Percentiles rank a stretch among this genome's conserved stretches.
These are phyloP conservation scores for Paecilomyces sp. DNA, from an alignment of 2,329 filamentous ascomycete species.

Conservation along the genomic window DNA sequence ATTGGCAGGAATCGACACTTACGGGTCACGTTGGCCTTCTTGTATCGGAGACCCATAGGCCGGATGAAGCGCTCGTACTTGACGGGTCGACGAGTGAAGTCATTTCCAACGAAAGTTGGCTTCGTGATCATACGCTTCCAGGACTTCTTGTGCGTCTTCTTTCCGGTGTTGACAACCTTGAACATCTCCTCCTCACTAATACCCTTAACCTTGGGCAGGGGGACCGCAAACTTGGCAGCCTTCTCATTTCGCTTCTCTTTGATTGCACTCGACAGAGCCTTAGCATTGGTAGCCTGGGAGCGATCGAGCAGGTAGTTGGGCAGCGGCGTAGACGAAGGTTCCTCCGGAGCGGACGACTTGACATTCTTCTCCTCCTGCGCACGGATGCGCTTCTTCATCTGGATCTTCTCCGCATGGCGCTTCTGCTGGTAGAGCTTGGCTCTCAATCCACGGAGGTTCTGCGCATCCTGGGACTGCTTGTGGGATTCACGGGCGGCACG, in stretches of 20 bases:
- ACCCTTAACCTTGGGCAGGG: conserved; percentile 86
- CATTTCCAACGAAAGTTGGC: conserved; percentile 81
- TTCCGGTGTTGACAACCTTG: conserved; percentile 90
- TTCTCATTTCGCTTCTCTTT: conserved; percentile 95
- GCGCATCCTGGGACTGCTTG: conserved; percentile 79
- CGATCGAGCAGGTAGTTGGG: conserved; percentile 92
- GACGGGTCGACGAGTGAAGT: conserved; percentile 83
- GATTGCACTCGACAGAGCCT: conserved; percentile 75
- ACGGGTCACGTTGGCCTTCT: conserved; percentile 62
- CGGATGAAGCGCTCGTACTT: conserved; percentile 67
- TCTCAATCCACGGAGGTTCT: conserved; percentile 83
- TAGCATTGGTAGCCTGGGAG: conserved; percentile 58
- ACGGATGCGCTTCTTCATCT: conserved; percentile 92
- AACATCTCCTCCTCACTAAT: conserved; percentile 98
- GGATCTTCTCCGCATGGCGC: conserved; percentile 94
- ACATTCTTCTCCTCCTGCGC: conserved; percentile 94
- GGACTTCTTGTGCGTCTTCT: conserved; percentile 83
- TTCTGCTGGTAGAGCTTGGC: conserved; percentile 93
- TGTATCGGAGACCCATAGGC: conserved; percentile 72
- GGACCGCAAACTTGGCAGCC: conserved; percentile 86
- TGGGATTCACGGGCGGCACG: conserved; percentile 80
- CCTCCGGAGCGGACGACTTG: conserved; percentile 71
- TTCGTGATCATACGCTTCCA: conserved; percentile 64
- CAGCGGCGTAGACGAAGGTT: conserved; percentile 73
- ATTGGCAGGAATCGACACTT: conserved; percentile 9